A percentile compares a stretch with the other conserved stretches of the same genome.
Evolutionary conservation across 345 rosid genomes (phyloP).

Genomic region (Lepidium africanum): DNA sequence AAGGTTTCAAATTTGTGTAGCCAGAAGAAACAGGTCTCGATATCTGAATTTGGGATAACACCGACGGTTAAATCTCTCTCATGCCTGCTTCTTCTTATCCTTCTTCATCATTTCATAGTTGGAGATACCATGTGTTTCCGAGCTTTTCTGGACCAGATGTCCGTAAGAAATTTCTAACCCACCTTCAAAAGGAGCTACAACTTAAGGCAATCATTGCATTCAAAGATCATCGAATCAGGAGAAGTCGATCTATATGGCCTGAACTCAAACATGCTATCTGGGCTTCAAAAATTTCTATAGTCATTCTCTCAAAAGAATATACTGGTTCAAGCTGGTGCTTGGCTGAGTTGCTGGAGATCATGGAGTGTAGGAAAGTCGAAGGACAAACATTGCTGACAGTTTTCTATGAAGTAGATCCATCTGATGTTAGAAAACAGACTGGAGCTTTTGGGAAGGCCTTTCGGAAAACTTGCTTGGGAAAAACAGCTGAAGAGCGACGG

Average conservation of each 20-base stretch:
- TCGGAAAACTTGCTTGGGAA: not conserved
- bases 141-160: conserved; percentile 14
- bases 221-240: not conserved
- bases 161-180: not conserved
- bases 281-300: not conserved
- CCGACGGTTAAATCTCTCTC: no score
- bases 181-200: not conserved
- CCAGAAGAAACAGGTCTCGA: no score
- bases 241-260: not conserved
- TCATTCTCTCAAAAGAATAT: not conserved
- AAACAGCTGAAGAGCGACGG: no score
- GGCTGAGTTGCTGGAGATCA: not conserved
- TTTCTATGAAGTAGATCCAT: not conserved
- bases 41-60: no score
- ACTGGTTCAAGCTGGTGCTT: conserved; percentile 1
- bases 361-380: not conserved
- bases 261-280: not conserved
- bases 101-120: not conserved
- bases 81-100: not conserved
- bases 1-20: no score
- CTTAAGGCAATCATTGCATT: not conserved
- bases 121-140: not conserved
- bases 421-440: not conserved
- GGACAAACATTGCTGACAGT: not conserved
- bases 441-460: not conserved